Evolutionary conservation across 352 stramenopile species (phyloP), one percentile per base, ranked within the genome.

Genomic region (Phytophthora ohioensis): DNA sequence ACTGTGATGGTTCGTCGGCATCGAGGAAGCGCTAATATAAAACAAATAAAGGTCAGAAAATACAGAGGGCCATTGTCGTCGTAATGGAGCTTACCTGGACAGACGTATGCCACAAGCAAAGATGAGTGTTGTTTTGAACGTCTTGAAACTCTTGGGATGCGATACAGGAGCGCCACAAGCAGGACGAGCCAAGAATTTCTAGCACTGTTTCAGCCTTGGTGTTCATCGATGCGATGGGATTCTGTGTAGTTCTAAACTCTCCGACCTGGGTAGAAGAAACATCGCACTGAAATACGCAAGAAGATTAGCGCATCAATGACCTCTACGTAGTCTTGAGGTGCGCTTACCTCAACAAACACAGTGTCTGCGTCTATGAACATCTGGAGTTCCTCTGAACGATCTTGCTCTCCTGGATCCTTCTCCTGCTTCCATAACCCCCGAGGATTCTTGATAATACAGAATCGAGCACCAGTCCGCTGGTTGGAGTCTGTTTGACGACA

Each of bases 141-240:
- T 49, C 17, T 31, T 47, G 46, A 5, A 36, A 27, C 13, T 31
- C 39, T 12, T 21, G 34, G 15, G 52, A 54, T 4, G 32, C 54
- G 17, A 83, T 57, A 35, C 78, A 85, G 21, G 78, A 82, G 10
- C 78, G 75, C 78, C 78, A 85, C 21, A 56, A 67, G 34, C 78
- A 85, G 10, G 38, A 61, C 13, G 45, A 46, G 0, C 52, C 62
- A 27, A 83, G 61, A 10, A 73, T 56, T 1, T 74, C 57, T 17
- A 66, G 41, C 35, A 76, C 7, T 38, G 48, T 11, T 15, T 58
- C 36, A 12, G 21, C 17, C 32, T 55, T 48, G 32, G 30, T 58
- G 42, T 47, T 21, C 27, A 42, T 31, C 32, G 21, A 47, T 56
- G 30, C 15, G 10, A 21, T 30, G 6, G 48, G 27, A 15, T 70